phyloP scores from a whole-genome alignment of 345 rosid species.

The Conringia planisiliqua region DNA sequence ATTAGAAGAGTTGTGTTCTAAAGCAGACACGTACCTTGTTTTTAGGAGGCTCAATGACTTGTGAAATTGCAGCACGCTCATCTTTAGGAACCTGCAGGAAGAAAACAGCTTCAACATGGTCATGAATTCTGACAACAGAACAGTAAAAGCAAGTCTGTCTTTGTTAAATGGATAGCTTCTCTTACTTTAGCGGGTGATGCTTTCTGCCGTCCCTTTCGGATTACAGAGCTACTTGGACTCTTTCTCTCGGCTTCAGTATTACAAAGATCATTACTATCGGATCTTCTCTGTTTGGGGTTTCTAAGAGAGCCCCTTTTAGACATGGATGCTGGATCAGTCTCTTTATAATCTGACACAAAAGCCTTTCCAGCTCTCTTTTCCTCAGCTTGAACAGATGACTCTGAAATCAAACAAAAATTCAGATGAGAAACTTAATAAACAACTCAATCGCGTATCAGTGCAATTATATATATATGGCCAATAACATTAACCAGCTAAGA shows the following conservation, averaged over 20 bases:
- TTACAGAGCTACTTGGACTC: slow-evolving; percentile 40
- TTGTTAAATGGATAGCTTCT: slow-evolving; percentile 21
- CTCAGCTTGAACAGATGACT: slow-evolving; percentile 51
- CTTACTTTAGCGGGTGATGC: slow-evolving; percentile 54
- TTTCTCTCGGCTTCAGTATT: slow-evolving; percentile 42
- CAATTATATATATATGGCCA: neutral
- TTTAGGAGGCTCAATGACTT: slow-evolving; percentile 40
- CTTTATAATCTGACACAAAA: slow-evolving; percentile 46
- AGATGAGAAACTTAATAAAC: slow-evolving; percentile 8
- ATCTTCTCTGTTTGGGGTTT: slow-evolving; percentile 43
- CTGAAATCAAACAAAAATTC: slow-evolving; percentile 35
- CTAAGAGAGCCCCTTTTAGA: slow-evolving; percentile 39
- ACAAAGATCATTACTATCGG: slow-evolving; percentile 30
- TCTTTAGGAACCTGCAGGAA: slow-evolving; percentile 48
- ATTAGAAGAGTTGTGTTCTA: neutral
- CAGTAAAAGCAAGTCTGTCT: neutral
- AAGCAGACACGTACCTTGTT: slow-evolving; percentile 41
- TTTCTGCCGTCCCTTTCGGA: slow-evolving; percentile 56
- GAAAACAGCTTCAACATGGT: slow-evolving; percentile 30
- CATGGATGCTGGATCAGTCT: slow-evolving; percentile 40
- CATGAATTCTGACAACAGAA: slow-evolving; percentile 31
- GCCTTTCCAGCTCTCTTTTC: slow-evolving; percentile 43
- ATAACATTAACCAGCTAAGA: slow-evolving; percentile 13
- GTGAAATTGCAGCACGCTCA: slow-evolving; percentile 42
- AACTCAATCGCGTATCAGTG: neutral